Base-by-base conservation (phyloP, 805 yeast genomes). In the Starmerella apis region DNA sequence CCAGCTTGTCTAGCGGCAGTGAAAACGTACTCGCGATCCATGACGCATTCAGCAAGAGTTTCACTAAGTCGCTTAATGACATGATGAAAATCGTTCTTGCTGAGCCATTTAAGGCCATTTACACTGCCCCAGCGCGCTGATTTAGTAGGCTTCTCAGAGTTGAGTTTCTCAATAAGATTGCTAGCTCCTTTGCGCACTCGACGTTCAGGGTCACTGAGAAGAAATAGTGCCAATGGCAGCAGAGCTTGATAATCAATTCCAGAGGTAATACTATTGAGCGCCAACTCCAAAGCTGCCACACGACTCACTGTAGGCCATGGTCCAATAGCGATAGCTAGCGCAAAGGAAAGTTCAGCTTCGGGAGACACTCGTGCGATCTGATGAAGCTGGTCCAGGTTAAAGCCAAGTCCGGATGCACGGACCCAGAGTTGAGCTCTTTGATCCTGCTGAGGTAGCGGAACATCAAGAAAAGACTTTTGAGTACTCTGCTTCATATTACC, bases 41-140 rank as follows among this genome's bases (percentile, higher is more conserved):
- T 63, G 19, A 70, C 65, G 48, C 75, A 70, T 49, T 75, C 78
- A 8, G 68, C 63, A 32, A 61, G 57, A 50, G 64, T 56, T 24
- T 69, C 67, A 38, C 79, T 60, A 7, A 65, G 52, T 11, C 50
- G 65, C 14, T 63, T 59, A 14, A 77, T 51, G 55, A 84, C 65
- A 1, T 58, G 49, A 19, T 64, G 65, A n/a, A 79, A 77, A 61
- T 86, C 95, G 42, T 75, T 75, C 32, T 86, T 82, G 20, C 81
- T 67, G 7, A 70, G 59, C 68, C 70, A 68, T 23, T 80, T 68
- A 23, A 83, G 64, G 25, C 39, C 43, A 8, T 46, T 28, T 6
- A 13, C 24, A 13, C 23, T 44, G 5, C 25, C 23, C 46, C 47
- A 51, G 18, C 51, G 49, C 10, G 55, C 55, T 5, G 62, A 59